phyloP scores from a whole-genome alignment of 78 protist species.

The Speleostelium caveatum region DNA sequence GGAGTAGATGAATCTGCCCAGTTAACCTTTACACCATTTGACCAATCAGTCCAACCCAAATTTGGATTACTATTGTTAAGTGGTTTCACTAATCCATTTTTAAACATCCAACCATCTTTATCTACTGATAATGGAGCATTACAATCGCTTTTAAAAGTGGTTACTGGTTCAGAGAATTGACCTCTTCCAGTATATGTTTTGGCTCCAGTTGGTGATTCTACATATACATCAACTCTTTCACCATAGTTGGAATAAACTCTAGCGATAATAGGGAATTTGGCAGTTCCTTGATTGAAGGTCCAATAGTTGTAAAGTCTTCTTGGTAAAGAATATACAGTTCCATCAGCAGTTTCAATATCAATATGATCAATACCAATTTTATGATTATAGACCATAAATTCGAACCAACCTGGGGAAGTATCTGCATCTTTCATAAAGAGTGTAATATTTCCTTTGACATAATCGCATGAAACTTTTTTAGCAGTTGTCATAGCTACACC shows the following conservation, averaged over 20 bases:
- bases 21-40: conserved; percentile 38
- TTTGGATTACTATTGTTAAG: conserved; percentile 23
- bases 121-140: conserved; percentile 44
- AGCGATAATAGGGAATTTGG: conserved; percentile 44
- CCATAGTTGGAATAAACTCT: conserved; percentile 47
- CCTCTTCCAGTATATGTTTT: conserved; percentile 6
- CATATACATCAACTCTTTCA: conserved; percentile 28
- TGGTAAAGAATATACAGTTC: neutral
- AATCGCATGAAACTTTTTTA: conserved; percentile 65
- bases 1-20: conserved; percentile 24
- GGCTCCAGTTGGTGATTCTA: neutral
- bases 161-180: conserved; percentile 41
- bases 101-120: conserved; percentile 7
- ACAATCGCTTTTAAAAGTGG: neutral
- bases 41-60: conserved; percentile 69
- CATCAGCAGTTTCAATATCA: conserved; percentile 18
- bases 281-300: conserved; percentile 26
- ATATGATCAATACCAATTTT: conserved; percentile 48
- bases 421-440: conserved; percentile 53
- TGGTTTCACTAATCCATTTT: conserved; percentile 55
- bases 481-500: conserved; percentile 68
- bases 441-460: conserved; percentile 52
- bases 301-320: conserved; percentile 55
- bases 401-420: conserved; percentile 52
- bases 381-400: conserved; percentile 63